Evolutionary conservation across 106 monocot species (phyloP), one percentile per base, ranked within the genome.

Genomic region (Dactylorhiza incarnata): DNA sequence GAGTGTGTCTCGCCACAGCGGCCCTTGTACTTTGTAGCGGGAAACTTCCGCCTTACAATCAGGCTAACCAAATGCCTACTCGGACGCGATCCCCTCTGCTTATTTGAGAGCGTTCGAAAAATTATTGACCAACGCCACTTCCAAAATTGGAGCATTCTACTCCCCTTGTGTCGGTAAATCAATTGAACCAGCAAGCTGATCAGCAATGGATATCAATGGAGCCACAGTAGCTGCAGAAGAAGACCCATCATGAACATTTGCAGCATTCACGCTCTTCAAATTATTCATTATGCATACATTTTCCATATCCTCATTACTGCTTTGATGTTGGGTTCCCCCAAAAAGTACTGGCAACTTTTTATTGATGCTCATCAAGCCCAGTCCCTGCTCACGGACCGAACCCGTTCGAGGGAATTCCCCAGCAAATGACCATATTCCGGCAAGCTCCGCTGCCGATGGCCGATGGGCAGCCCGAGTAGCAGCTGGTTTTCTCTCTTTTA

Each of bases 401-500:
- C 82, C 85, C 45, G 72, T 74, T 51, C 62, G 15, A 72, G 81
- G 83, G 14, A 81, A 82, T 19, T 95, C 90, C 50, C 70, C 72
- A 68, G 79, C 63, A 83, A 92, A 93, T 15, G 87, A 85, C 95
- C 92, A 95, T 25, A 86, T 81, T 79, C 82, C 87, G n/a, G 93
- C 88, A 81, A 96, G 85, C 74, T 95, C 95, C 46, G 79, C 71
- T 44, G 88, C 80, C 9, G 95, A n/a, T n/a, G n/a, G n/a, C n/a
- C n/a, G n/a, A 93, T 56, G 95, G 92, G 23, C 92, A 96, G 24
- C 92, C 95, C 44, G 95, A 88, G 58, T 96, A 96, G 73, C 88
- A 90, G 77, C 80, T 84, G 63, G 90, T 88, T n/a, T 82, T 48
- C 68, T 85, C 86, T 72, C 78, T 90, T 58, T 86, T 90, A 77